These are phyloP conservation scores for Turritis glabra DNA, from an alignment of 345 rosid genomes.

Conservation along the genomic window DNA sequence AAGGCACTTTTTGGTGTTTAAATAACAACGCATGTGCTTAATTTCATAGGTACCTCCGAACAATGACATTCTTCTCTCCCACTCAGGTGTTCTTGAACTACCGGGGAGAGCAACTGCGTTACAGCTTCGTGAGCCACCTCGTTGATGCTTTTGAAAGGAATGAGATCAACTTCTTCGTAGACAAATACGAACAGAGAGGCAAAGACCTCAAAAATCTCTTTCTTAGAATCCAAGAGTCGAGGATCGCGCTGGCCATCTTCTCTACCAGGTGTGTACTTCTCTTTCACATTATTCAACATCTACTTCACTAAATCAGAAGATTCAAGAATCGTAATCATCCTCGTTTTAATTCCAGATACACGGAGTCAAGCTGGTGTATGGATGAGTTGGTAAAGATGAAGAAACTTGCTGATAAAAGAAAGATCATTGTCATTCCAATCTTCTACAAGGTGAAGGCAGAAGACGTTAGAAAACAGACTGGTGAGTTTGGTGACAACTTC, in stretches of 20 bases:
- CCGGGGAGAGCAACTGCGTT: background rate
- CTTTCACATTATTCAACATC: background rate
- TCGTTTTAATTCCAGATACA: background rate
- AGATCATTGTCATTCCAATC: background rate
- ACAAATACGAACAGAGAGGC: constrained; percentile 3
- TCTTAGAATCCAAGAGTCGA: background rate
- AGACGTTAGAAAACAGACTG: background rate
- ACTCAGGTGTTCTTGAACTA: constrained; percentile 1
- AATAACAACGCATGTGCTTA: background rate
- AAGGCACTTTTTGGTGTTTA: background rate
- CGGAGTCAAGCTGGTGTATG: constrained; percentile 1
- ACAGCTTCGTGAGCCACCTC: constrained; percentile 3
- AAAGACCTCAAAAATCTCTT: constrained; percentile 5
- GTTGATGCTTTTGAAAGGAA: background rate
- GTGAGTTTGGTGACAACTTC: constrained; percentile 13
- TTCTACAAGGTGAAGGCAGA: background rate
- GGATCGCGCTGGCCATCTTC: background rate
- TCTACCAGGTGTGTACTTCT: background rate
- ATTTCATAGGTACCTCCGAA: background rate
- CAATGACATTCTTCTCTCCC: background rate
- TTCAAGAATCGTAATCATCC: background rate
- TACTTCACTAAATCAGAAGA: no score
- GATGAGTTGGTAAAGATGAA: background rate
- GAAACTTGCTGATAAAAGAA: background rate
- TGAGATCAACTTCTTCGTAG: background rate